Base-by-base conservation (phyloP, 2,329 filamentous ascomycete species). In the Arthrobotrys iridis region DNA sequence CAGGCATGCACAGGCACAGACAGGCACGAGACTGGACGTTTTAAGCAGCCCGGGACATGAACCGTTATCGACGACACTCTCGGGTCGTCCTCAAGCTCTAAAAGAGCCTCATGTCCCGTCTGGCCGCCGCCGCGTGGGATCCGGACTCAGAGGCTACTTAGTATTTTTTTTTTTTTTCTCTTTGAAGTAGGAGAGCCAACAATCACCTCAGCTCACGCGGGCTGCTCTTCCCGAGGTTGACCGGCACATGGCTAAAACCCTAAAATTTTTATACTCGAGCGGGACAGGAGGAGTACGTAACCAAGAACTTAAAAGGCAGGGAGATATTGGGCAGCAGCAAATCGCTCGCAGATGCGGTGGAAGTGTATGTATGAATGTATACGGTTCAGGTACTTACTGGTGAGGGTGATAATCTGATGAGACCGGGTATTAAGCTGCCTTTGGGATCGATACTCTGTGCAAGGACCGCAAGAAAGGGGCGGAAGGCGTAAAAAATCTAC, bases 181-280 rank as follows among this genome's bases (percentile, higher is more conserved):
- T 28, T 26, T 26, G 18, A 13, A 50, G 8, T 26, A n/a, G n/a
- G n/a, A n/a, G n/a, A n/a, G n/a, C 46, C 18, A 46, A 46, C 41
- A 48, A 62, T 37, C 41, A 37, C 37, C 58, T 62, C 41, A 37
- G 22, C 58, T 62, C 58, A 62, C 41, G 33, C 41, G 40, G 58
- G 28, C 22, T 1, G 46, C 37, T 35, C 15, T 37, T 62, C 45
- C 58, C 58, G 58, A 62, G 40, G 58, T 41, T 46, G 26, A 24
- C 41, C 28, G 37, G 26, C 58, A 48, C 40, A 48, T 48, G 40
- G 40, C 40, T 41, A 46, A 46, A 48, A 40, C 40, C 28, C 30
- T 48, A 62, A 62, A 62, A 48, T 22, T 33, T n/a, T 24, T 20
- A 50, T 50, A 50, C 46, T 50, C 48, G 37, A 37, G 28, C 15